Evolutionary conservation across 2,329 filamentous ascomycete genomes (phyloP), one percentile per base, ranked within the genome.

Genomic region (Fusarium secorum): DNA sequence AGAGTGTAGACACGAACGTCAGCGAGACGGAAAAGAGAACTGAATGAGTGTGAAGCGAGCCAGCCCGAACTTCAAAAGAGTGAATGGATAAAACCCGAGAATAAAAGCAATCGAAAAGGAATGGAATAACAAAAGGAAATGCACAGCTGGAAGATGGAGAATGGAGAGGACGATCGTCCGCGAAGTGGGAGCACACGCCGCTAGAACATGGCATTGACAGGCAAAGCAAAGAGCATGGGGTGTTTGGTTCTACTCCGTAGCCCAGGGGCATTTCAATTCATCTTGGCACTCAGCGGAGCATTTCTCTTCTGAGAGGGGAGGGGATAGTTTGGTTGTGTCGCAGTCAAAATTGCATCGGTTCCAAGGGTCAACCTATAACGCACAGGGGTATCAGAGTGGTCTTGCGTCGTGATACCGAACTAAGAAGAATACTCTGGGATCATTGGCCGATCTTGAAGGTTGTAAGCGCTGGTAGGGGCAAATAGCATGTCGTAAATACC

Each of bases 341-440:
- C 71, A 74, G 59, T 48, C 72, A 74, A 76, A 71, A 76, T 76
- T 76, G 60, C 73, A 68, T 65, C 59, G 64, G 74, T 76, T 75
- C 74, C 74, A 76, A 76, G 74, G 74, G 74, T 76, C 74, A 75
- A 44, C 51, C 36, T 59, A 30, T 41, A 65, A 65, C 53, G 62
- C 57, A 67, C 70, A 72, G 66, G 73, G 74, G 62, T 66, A 33
- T 38, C 46, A 60, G 62, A 62, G 55, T 66, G 54, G 63, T 62
- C 59, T 70, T 73, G 70, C 62, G 60, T 68, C 48, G 72, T 68
- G 59, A 60, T 63, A 62, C 64, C 39, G 55, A 41, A 53, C 58
- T 56, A 66, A 52, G 45, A 53, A 66, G 54, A 56, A 70, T 52
- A 20, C 51, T 56, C 64, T 32, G 26, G 53, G 26, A 11, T 28